Conservation (phyloP, 2,329 filamentous ascomycete genomes). For the Fusarium avenaceum region DNA sequence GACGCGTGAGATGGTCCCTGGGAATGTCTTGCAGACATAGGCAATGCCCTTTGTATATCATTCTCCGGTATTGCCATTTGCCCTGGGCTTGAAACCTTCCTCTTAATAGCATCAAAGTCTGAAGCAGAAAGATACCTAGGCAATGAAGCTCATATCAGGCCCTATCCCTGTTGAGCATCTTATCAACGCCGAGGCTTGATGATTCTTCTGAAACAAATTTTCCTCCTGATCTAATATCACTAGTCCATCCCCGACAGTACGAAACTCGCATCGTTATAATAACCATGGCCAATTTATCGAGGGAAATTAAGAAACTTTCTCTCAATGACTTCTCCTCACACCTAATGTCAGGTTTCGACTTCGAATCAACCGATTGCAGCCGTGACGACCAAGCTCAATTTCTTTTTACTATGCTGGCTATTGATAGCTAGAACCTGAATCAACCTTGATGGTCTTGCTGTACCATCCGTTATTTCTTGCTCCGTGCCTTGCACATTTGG, state of each 20-base stretch:
- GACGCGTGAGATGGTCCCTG: constrained; percentile 14
- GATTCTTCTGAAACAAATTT: neutral
- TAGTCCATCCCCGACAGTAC: neutral
- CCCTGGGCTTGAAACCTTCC: constrained; percentile 7
- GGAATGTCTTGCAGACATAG: constrained; percentile 15
- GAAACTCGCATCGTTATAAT: constrained; percentile 4
- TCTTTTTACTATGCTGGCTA: neutral
- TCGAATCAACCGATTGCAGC: no score
- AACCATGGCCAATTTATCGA: constrained; percentile 13
- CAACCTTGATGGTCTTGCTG: neutral
- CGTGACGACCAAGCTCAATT: no score
- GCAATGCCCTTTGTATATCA: constrained; percentile 28
- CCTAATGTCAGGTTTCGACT: neutral
- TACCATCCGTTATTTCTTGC: neutral
- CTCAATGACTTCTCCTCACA: neutral
- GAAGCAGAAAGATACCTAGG: neutral
- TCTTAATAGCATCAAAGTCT: constrained; percentile 1
- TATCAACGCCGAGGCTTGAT: neutral
- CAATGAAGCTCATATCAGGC: neutral
- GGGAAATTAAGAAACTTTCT: neutral
- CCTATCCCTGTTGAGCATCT: constrained; percentile 2
- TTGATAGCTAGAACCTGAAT: neutral
- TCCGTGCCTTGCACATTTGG: neutral
- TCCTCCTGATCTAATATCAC: neutral
- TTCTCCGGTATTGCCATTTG: constrained; percentile 15